Conservation (phyloP, 176 grass and related monocot species). For the Bromus sterilis region DNA sequence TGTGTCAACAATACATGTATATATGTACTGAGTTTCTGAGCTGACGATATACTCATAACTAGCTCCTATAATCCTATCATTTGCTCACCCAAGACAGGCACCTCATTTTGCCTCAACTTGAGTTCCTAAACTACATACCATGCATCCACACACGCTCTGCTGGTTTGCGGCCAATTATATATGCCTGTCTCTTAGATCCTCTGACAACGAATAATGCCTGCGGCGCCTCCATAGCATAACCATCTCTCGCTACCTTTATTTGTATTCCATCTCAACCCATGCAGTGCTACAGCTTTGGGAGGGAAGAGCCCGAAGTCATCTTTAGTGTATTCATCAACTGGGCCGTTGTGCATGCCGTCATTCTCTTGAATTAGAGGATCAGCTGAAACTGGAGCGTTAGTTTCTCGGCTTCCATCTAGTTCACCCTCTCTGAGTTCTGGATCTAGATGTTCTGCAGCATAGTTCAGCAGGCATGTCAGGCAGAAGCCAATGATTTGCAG, state of each 20-base stretch:
- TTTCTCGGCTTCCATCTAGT: slow-evolving; percentile 23
- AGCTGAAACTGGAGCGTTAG: slow-evolving; percentile 2
- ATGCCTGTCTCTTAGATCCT: slow-evolving; percentile 35
- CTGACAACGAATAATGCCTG: slow-evolving; percentile 82
- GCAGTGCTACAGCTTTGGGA: slow-evolving; percentile 70
- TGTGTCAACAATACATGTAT: neutral
- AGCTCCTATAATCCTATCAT: neutral
- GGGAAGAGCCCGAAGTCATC: slow-evolving; percentile 29
- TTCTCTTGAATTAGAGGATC: slow-evolving; percentile 12
- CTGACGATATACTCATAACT: neutral
- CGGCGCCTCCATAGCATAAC: slow-evolving; percentile 86
- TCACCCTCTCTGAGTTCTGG: neutral
- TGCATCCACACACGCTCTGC: neutral
- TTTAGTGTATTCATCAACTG: slow-evolving; percentile 31
- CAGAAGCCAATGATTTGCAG: neutral
- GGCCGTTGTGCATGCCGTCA: slow-evolving; percentile 2
- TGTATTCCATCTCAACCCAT: slow-evolving; percentile 78
- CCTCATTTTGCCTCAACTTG: neutral
- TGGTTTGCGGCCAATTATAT: neutral
- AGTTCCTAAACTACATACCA: neutral
- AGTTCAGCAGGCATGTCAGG: neutral
- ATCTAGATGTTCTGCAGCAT: slow-evolving; percentile 13
- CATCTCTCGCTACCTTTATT: slow-evolving; percentile 91
- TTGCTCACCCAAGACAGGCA: neutral
- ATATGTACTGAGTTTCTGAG: neutral